Evolutionary conservation across 2,329 filamentous ascomycete genomes (phyloP), one percentile per base, ranked within the genome.

Genomic region (Alternaria angustiovoidea): DNA sequence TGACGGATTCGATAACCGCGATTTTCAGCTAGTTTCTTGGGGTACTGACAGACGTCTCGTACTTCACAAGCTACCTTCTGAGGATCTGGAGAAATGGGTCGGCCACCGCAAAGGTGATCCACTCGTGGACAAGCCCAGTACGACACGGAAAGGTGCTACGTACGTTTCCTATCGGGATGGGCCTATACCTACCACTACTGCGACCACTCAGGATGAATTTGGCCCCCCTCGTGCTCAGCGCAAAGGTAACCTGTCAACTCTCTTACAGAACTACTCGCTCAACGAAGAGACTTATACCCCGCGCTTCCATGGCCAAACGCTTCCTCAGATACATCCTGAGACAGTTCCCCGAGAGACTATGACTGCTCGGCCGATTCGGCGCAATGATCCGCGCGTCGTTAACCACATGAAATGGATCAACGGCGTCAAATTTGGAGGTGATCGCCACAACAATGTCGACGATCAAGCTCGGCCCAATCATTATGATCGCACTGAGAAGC

Each of bases 11-110:
- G 94, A 97, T 70, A 84, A 93, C 63, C 88, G 94, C 69, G 94
- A 97, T 53, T 97, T 97, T 65, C 94, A 97, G 76, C 84, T 97
- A 18, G 92, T 97, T 0, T 94, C 94, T 0, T 97, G 94, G 94
- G 93, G 93, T 26, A 89, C 91, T 49, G 94, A 97, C 75, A 91
- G 91, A 66, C 87, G 93, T 71, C 82, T 97, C 30, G 89, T 91
- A 49, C 83, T 97, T 28, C 91, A 96, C 73, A 89, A 88, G 48
- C 86, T 93, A 20, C 86, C 92, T 41, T 81, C 87, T 1, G 81
- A 88, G 26, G 82, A 89, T 30, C 81, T 95, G 1, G 58, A 69
- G n/a, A 83, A 87, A 59, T 83, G 86, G 2, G 89, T 96, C 16
- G 92, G 92, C 3, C 91, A 92, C 74, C 82, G 87, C 46, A 92